Conservation (phyloP, 2,329 filamentous ascomycete species). For the Fonsecaea erecta region DNA sequence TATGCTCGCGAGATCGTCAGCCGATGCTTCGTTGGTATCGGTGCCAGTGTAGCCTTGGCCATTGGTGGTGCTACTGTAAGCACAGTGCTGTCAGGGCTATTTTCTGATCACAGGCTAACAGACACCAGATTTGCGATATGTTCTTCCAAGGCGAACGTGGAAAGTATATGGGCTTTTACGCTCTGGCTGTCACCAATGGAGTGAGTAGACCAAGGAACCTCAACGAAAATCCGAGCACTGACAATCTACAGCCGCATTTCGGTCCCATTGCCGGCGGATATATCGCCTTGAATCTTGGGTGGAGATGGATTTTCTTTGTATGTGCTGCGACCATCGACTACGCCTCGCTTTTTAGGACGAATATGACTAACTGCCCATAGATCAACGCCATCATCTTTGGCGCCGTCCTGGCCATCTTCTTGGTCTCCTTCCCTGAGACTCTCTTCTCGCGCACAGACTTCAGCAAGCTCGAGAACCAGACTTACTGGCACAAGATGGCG, state of each 20-base stretch:
- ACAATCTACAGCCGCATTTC: background rate
- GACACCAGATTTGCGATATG: background rate
- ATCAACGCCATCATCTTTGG: conserved; percentile 15
- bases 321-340: background rate
- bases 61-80: conserved; percentile 12
- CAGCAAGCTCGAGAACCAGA: conserved; percentile 11
- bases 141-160: background rate
- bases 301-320: conserved; percentile 1
- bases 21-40: conserved; percentile 8
- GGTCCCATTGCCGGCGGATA: background rate
- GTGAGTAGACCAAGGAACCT: background rate
- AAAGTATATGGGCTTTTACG: conserved; percentile 2
- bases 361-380: background rate
- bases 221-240: background rate
- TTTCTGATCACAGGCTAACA: background rate
- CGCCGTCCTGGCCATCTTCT: conserved; percentile 6
- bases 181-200: background rate
- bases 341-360: background rate
- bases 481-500: conserved; percentile 8
- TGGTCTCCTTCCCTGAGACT: conserved; percentile 11
- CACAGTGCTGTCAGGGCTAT: background rate
- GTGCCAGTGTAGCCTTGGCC: conserved; percentile 9
- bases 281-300: background rate
- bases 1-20: conserved; percentile 7
- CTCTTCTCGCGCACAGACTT: conserved; percentile 10